Percentiles rank a stretch among this genome's conserved stretches.
phyloP scores from a whole-genome alignment of 768 basidiomycete genomes.

The Cystofilobasidium macerans region DNA sequence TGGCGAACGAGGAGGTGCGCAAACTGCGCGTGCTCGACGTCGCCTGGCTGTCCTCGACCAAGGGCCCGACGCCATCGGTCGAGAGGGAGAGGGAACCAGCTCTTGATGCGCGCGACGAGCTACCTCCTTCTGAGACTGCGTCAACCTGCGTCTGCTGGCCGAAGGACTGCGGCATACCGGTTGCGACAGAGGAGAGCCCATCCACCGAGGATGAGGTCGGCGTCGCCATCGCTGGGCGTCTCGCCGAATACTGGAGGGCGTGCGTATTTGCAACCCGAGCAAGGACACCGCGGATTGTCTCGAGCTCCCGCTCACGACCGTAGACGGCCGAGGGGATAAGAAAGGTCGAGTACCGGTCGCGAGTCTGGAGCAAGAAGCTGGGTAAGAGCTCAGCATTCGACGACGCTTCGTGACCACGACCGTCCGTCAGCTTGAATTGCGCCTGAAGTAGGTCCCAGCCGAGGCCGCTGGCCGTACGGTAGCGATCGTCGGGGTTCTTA shows the following conservation, averaged over 20 bases:
- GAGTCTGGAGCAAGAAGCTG: background rate
- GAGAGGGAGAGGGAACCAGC: background rate
- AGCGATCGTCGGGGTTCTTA: constrained; percentile 57
- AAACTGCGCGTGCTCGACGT: background rate
- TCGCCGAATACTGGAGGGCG: constrained; percentile 5
- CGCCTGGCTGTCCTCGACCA: background rate
- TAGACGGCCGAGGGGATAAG: constrained; percentile 45
- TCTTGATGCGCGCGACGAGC: background rate
- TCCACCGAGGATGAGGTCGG: background rate
- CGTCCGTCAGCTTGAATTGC: constrained; percentile 48
- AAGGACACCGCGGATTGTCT: constrained; percentile 55
- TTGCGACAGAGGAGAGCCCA: no score
- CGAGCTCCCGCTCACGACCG: constrained; percentile 61
- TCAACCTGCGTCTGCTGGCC: background rate
- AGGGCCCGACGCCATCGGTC: background rate
- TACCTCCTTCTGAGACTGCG: background rate
- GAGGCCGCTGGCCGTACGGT: constrained; percentile 61
- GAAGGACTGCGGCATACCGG: background rate
- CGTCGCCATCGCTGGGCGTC: background rate
- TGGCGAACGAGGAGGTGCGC: background rate
- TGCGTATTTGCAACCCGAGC: constrained; percentile 51
- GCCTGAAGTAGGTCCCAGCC: constrained; percentile 59
- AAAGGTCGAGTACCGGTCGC: background rate
- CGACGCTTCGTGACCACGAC: background rate
- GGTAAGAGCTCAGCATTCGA: background rate